Conservation (phyloP, 257 asterid species). For the Nyctanthes arbortristis region DNA sequence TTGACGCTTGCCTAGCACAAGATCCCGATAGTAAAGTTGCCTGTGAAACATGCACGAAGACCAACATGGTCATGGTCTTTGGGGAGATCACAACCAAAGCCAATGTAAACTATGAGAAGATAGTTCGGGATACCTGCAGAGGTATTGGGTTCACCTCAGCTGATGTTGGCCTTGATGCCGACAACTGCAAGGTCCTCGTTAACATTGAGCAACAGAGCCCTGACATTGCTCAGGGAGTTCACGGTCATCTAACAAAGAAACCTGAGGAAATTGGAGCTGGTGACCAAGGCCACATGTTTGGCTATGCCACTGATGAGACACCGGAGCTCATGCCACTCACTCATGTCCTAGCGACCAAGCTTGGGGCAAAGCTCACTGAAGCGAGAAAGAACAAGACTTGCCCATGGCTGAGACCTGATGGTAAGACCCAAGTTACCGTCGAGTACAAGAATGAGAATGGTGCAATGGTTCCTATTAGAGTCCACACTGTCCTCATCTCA, state of each 20-base stretch:
- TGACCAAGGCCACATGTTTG: slow-evolving; percentile 7
- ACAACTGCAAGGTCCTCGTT: slow-evolving; percentile 4
- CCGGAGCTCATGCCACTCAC: slow-evolving; percentile 13
- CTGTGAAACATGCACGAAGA: slow-evolving; percentile 1
- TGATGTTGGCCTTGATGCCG: slow-evolving; percentile 11
- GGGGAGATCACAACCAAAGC: slow-evolving; percentile 4
- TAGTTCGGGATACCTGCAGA: slow-evolving; percentile 5
- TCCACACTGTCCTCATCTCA: slow-evolving; percentile 14
- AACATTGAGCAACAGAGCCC: slow-evolving; percentile 4
- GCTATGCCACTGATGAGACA: slow-evolving; percentile 5
- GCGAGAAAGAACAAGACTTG: slow-evolving; percentile 1
- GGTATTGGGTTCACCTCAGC: slow-evolving; percentile 5
- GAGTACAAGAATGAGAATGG: slow-evolving; percentile 5
- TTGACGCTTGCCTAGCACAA: slow-evolving; percentile 5
- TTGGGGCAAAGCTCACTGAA: not conserved
- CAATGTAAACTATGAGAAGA: slow-evolving; percentile 2
- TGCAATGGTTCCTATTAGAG: slow-evolving; percentile 5
- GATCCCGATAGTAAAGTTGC: not conserved
- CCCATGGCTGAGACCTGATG: slow-evolving; percentile 11
- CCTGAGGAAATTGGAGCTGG: slow-evolving; percentile 7
- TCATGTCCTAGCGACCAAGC: slow-evolving; percentile 8
- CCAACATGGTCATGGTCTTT: slow-evolving; percentile 2
- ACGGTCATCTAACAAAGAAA: slow-evolving; percentile 4
- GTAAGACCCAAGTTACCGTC: slow-evolving; percentile 10
- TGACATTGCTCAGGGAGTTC: slow-evolving; percentile 5